Percentiles rank a stretch among this genome's conserved stretches.
These are phyloP conservation scores for Isatis tinctoria DNA, from an alignment of 345 rosid genomes.

Conservation along the genomic window DNA sequence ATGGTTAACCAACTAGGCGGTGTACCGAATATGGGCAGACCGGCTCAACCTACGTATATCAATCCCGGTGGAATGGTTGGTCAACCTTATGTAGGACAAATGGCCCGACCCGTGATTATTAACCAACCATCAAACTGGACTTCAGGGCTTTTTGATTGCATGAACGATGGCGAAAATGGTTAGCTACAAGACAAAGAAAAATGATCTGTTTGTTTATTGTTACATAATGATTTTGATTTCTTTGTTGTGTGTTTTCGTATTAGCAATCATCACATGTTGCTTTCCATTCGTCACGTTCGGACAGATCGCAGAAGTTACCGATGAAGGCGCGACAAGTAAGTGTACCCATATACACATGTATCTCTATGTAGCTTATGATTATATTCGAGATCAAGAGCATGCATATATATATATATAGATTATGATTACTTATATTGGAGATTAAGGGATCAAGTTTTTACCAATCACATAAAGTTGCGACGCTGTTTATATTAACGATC, in stretches of 20 bases:
- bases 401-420: not conserved
- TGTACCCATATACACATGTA: not conserved
- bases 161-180: slow-evolving; percentile 68
- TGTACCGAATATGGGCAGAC: not conserved
- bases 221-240: not conserved
- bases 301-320: slow-evolving; percentile 49
- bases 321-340: slow-evolving; percentile 49
- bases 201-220: no score
- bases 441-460: not conserved
- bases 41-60: not conserved
- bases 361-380: no score
- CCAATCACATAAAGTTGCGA: not conserved
- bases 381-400: no score
- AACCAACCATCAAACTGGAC: slow-evolving; percentile 41
- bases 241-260: not conserved
- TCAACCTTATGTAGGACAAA: not conserved
- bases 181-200: no score
- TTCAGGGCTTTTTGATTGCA: slow-evolving; percentile 60
- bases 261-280: slow-evolving; percentile 49
- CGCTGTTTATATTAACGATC: not conserved
- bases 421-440: not conserved
- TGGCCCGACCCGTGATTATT: not conserved
- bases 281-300: slow-evolving; percentile 50
- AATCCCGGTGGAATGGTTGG: not conserved
- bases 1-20: not conserved